Base-by-base conservation (phyloP, 208 protist species). In the Trichomonas gallinae region DNA sequence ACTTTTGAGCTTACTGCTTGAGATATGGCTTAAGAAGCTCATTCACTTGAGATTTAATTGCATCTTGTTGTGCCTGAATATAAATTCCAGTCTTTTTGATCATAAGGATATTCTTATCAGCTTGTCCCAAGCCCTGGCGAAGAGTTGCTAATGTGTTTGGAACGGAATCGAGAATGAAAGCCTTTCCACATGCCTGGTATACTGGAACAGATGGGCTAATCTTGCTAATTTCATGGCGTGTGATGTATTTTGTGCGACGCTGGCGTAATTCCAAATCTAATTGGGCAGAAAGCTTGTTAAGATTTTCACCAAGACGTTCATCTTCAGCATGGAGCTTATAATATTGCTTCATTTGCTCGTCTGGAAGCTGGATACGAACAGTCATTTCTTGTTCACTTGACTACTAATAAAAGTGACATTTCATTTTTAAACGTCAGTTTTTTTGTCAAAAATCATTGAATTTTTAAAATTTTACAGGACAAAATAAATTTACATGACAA, bases 21-120 rank as follows among this genome's bases (percentile, higher is more conserved):
- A 89, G 40, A 17, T 38, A 89, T 48, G 83, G 83, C 23, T 45
- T 48, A 8, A 93, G 3, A 51, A 93, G 87, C 45, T 93, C 87
- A 40, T 51, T 51, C 23, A 93, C 51, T 51, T 93, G 87, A 51
- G 8, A 23, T 1, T 38, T 23, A 10, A 40, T 38, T 51, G 45
- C 44, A 51, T 48, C 87, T 44, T 42, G 87, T 51, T 93, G 87
- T 17, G 26, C 40, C 42, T 48, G 44, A 36, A 93, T 93, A 40
- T 44, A 51, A 51, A 93, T 93, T 38, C 87, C 87, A 48, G 87
- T 93, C 36, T 93, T 48, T 26, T 93, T 93, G 21, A 93, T 93
- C 26, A 42, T 48, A 6, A 93, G 44, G 51, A 93, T 51, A n/a
- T 93, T 48, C 26, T 48, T 44, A 51, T 93, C 87, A 51, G 40